A percentile compares a stretch with the other conserved stretches of the same genome.
These are phyloP conservation scores for Aspergillus nidulans DNA, from an alignment of 495 filamentous ascomycete genomes.

Conservation along the genomic window DNA sequence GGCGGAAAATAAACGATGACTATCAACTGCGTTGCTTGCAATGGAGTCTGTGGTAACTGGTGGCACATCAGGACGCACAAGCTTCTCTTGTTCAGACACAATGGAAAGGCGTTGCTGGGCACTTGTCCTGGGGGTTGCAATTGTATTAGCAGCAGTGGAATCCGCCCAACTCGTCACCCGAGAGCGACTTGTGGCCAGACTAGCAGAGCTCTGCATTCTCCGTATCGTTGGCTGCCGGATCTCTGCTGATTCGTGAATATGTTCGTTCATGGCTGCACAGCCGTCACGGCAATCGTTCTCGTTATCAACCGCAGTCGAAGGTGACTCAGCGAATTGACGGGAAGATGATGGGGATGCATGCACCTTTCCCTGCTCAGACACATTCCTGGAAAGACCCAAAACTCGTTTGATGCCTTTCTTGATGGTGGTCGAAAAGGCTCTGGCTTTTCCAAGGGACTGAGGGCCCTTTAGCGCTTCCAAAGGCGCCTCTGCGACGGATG, in stretches of 20 bases:
- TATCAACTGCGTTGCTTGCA: slow-evolving; percentile 44
- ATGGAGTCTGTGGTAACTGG: neutral
- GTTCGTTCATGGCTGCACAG: slow-evolving; percentile 20
- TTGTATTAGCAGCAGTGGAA: slow-evolving; percentile 52
- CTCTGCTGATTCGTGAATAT: slow-evolving; percentile 25
- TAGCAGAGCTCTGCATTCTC: slow-evolving; percentile 41
- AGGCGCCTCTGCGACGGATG: slow-evolving; percentile 20
- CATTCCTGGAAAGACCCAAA: slow-evolving; percentile 47
- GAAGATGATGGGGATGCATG: slow-evolving; percentile 50
- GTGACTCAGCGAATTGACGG: slow-evolving; percentile 33
- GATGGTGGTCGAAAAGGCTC: slow-evolving; percentile 57
- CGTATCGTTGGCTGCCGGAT: slow-evolving; percentile 27
- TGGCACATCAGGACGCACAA: slow-evolving; percentile 26
- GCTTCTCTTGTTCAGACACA: slow-evolving; percentile 59
- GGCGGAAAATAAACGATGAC: slow-evolving; percentile 67
- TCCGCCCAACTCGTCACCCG: slow-evolving; percentile 74
- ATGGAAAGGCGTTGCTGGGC: slow-evolving; percentile 59
- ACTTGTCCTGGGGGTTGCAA: slow-evolving; percentile 29
- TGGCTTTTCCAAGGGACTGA: slow-evolving; percentile 48
- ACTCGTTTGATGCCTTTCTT: slow-evolving; percentile 59
- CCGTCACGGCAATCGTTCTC: neutral
- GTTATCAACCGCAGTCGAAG: neutral
- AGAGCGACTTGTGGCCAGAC: slow-evolving; percentile 53
- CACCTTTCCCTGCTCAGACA: slow-evolving; percentile 34
- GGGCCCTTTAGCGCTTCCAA: slow-evolving; percentile 22